Evolutionary conservation across 1,284 basidiomycete species (phyloP).

Genomic region (Tylopilus orsonianus): DNA sequence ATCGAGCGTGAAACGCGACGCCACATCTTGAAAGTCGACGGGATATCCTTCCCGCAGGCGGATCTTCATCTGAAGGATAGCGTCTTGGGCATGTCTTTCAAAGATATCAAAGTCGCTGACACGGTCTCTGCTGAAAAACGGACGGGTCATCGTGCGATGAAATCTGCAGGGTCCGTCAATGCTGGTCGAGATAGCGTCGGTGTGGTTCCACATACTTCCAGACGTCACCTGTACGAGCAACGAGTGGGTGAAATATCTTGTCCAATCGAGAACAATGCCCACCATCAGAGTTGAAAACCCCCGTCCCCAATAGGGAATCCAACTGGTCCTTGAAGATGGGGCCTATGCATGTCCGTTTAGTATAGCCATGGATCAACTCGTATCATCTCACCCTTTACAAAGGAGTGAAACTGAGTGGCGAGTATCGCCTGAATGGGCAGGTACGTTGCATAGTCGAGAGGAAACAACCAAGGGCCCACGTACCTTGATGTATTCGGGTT

Average conservation of each 20-base stretch:
- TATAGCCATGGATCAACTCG: background rate
- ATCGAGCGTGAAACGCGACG: slow-evolving; percentile 47
- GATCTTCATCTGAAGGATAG: slow-evolving; percentile 40
- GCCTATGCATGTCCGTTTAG: slow-evolving; percentile 17
- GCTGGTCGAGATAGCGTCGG: no score
- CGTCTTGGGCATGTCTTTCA: slow-evolving; percentile 45
- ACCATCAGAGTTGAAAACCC: slow-evolving; percentile 65
- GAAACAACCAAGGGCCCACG: background rate
- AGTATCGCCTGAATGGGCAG: slow-evolving; percentile 37
- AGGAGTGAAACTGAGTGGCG: slow-evolving; percentile 41
- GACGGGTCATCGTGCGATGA: slow-evolving; percentile 49
- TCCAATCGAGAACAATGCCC: slow-evolving; percentile 5
- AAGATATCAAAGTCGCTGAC: slow-evolving; percentile 57
- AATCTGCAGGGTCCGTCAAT: no score
- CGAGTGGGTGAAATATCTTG: background rate
- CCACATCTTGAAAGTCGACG: slow-evolving; percentile 52
- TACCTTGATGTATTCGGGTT: slow-evolving; percentile 45
- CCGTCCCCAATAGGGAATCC: slow-evolving; percentile 46
- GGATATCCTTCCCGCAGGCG: slow-evolving; percentile 43
- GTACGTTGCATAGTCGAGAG: background rate
- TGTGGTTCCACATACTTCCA: slow-evolving; percentile 46
- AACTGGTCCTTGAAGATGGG: slow-evolving; percentile 30
- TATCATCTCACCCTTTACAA: slow-evolving; percentile 39
- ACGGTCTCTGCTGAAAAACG: slow-evolving; percentile 55
- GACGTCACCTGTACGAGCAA: slow-evolving; percentile 40